These are phyloP conservation scores for Eutrema japonicum DNA, from an alignment of 345 rosid genomes.

Conservation along the genomic window DNA sequence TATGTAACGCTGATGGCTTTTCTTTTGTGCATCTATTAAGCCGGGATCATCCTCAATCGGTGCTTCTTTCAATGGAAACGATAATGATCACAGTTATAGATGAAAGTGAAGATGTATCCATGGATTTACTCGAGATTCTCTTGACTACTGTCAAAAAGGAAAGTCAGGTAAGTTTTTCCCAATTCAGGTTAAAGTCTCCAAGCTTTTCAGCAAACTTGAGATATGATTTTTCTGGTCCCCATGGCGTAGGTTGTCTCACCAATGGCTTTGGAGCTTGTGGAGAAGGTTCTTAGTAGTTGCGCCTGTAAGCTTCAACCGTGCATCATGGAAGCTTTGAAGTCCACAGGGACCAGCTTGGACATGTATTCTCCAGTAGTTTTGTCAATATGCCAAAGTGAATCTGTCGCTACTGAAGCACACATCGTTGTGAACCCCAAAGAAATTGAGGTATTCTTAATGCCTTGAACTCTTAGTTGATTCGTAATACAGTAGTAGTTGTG, in stretches of 20 bases:
- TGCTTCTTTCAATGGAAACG: conserved; percentile 63
- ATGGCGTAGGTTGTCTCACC: conserved; percentile 57
- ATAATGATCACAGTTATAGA: conserved; percentile 68
- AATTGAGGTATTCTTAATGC: conserved; percentile 50
- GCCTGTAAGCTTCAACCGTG: conserved; percentile 59
- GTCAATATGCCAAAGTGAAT: conserved; percentile 51
- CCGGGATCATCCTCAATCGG: conserved; percentile 57
- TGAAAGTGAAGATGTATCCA: conserved; percentile 70
- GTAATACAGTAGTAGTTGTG: conserved; percentile 1
- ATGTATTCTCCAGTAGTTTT: conserved; percentile 64
- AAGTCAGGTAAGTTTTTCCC: conserved; percentile 52
- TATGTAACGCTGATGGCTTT: conserved; percentile 21
- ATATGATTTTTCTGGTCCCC: conserved; percentile 13
- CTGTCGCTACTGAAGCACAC: conserved; percentile 31
- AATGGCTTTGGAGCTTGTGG: conserved; percentile 52
- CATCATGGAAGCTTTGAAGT: conserved; percentile 59
- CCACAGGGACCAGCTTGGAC: conserved; percentile 49
- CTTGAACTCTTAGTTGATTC: conserved; percentile 20
- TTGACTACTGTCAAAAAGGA: conserved; percentile 65
- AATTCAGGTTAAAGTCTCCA: neutral
- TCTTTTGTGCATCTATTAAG: conserved; percentile 45
- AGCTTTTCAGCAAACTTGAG: conserved; percentile 24
- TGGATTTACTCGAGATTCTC: conserved; percentile 64
- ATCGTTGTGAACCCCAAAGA: conserved; percentile 42
- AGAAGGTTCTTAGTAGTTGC: conserved; percentile 61